Evolutionary conservation across 352 stramenopile genomes (phyloP), one percentile per base, ranked within the genome.

Genomic region (Peronospora destructor): DNA sequence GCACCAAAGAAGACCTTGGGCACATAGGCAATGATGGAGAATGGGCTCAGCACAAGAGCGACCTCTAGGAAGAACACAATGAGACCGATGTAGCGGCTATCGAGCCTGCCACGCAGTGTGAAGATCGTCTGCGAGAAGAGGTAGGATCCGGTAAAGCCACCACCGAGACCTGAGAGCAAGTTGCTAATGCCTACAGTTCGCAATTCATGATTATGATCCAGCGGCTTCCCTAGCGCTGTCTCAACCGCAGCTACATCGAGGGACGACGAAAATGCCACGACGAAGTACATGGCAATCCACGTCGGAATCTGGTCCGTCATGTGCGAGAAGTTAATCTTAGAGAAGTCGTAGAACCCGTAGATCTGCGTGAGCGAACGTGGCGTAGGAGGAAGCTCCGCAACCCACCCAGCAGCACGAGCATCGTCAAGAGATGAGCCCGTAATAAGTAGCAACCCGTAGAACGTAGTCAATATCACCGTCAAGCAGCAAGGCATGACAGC

Each of bases 41-140:
- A 84, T 5, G 95, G 95, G 14, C 92, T 72, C 8, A 98, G 34
- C 30, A 94, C 77, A 35, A 92, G 56, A 13, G 61, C 68, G 36
- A 91, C 52, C 46, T 94, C 84, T 16, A 91, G 68, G 9, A 87
- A 16, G 49, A 87, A 84, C 25, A 94, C 83, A 30, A 94, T 65
- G 37, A 87, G 53, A 26, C 84, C 84, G 6, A 75, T 81, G 42
- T 84, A 48, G 16, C 84, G 80, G 17, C 66, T 86, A 28, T 92
- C 68, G 34, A 92, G 68, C 17, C 85, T 79, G 25, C 79, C 75
- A 14, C 82, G 82, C 57, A 92, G 65, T 32, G 84, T 90, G 60
- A 94, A 92, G 46, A 94, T 92, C 32, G 94, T 98, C 76, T 99
- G 96, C 19, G 85, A 97, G 66, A 99, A 99, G 59, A 99, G 98